phyloP scores from a whole-genome alignment of 352 stramenopile genomes.

The Globisporangium heterothallicum region DNA sequence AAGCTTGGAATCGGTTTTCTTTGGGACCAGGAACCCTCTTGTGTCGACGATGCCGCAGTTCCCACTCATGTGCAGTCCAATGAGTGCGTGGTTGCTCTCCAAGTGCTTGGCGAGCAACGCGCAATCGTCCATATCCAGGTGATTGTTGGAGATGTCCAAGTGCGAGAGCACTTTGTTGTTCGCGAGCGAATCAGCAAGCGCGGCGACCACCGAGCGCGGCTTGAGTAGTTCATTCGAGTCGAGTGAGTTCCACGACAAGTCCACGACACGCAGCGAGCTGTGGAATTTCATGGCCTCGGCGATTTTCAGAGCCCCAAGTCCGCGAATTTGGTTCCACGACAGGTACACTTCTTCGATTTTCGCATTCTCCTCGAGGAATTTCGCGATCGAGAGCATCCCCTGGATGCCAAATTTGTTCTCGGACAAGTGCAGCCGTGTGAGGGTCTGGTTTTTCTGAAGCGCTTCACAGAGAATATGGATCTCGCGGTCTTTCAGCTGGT shows the following conservation, averaged over 20 bases:
- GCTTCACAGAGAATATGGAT: conserved; percentile 69
- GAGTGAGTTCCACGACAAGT: conserved; percentile 76
- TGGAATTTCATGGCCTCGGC: conserved; percentile 73
- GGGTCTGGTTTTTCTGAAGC: conserved; percentile 62
- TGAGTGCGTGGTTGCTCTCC: conserved; percentile 64
- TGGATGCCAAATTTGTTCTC: conserved; percentile 63
- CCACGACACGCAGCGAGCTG: conserved; percentile 54
- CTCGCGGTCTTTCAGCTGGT: conserved; percentile 50
- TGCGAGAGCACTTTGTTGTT: conserved; percentile 77
- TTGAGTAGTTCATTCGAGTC: conserved; percentile 43
- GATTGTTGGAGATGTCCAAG: conserved; percentile 71
- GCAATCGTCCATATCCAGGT: conserved; percentile 57
- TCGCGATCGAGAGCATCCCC: conserved; percentile 60
- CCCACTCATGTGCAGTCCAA: conserved; percentile 72
- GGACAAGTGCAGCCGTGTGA: conserved; percentile 58
- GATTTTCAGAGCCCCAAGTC: conserved; percentile 64
- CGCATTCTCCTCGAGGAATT: conserved; percentile 68
- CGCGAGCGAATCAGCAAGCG: conserved; percentile 51
- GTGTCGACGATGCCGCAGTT: conserved; percentile 68
- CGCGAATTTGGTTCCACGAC: conserved; percentile 69
- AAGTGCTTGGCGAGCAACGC: conserved; percentile 51
- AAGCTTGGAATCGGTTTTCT: conserved; percentile 28
- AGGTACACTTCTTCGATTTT: conserved; percentile 77
- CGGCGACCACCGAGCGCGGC: conserved; percentile 40
- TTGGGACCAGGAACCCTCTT: conserved; percentile 57